Evolutionary conservation across 805 yeast species (phyloP).

Genomic region (Zygoascus ofunaensis): DNA sequence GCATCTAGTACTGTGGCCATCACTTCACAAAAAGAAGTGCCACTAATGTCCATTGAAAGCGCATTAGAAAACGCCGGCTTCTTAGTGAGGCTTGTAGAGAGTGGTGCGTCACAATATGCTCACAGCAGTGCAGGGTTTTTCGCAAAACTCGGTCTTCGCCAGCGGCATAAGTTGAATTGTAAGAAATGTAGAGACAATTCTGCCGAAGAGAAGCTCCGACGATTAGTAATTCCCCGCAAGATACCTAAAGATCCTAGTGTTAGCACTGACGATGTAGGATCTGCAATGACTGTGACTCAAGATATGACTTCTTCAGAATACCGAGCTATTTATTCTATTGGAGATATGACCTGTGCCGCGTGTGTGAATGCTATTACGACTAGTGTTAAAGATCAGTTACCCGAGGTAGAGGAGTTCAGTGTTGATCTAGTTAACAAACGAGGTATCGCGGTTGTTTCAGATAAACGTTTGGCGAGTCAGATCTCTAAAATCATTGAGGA

Average conservation of each 20-base stretch:
- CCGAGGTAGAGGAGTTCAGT: constrained; percentile 32
- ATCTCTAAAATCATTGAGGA: constrained; percentile 42
- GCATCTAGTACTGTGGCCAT: constrained; percentile 24
- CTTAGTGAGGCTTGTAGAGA: constrained; percentile 16
- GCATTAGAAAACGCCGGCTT: constrained; percentile 22
- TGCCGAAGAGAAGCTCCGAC: constrained; percentile 4
- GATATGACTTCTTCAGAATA: constrained; percentile 23
- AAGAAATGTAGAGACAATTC: constrained; percentile 12
- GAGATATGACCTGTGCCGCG: constrained; percentile 64
- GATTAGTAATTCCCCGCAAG: constrained; percentile 15
- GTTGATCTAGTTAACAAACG: constrained; percentile 46
- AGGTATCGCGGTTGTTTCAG: constrained; percentile 42
- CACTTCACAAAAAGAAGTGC: constrained; percentile 17
- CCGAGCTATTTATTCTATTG: constrained; percentile 46
- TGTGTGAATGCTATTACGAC: constrained; percentile 44
- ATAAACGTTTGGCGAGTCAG: constrained; percentile 41
- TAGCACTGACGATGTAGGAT: not conserved
- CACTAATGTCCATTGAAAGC: constrained; percentile 9
- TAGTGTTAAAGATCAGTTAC: constrained; percentile 29
- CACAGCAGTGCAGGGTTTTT: constrained; percentile 1
- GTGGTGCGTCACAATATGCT: constrained; percentile 1
- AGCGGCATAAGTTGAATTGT: constrained; percentile 12
- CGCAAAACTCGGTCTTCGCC: constrained; percentile 3
- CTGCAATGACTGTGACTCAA: no score
- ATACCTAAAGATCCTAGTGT: not conserved